Base-by-base conservation (phyloP, 495 filamentous ascomycete genomes). In the Neurospora sp. region DNA sequence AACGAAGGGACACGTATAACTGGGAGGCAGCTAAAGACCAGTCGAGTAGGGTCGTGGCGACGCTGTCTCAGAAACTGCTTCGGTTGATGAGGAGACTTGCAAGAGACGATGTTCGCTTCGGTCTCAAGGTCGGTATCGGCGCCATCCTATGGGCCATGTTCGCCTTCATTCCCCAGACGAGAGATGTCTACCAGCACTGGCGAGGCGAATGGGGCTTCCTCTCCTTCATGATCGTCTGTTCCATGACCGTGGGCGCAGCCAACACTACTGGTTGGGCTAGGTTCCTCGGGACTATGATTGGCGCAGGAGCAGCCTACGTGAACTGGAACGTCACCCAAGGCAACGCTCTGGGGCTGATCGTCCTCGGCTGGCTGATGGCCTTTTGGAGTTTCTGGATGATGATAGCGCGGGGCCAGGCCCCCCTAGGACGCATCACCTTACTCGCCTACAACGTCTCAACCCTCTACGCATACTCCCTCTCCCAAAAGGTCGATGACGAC, bases 221-320 rank as follows among this genome's bases (percentile, higher is more conserved):
- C 44, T 97, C 95, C 0, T 99, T 97, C 83, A 99, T 99, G 96
- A 88, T 98, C 72, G 96, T 99, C 20, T 97, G 95, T 80, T 92
- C 93, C 7, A 98, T 98, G 95, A 98, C 95, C 0, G 93, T 97
- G 49, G 96, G 96, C 11, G 93, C 95, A 23, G 93, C 93, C 16
- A 99, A 98, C 77, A 97, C 94, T 23, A 97, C 95, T 6, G 94
- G 93, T 5, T 89, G 87, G 82, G 87, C 93, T 72, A 90, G 96
- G 74, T 96, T 98, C 76, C 82, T 92, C n/a, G 96, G 96, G 71
- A 98, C 95, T 7, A 87, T 92, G 72, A 83, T 97, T 31, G 96
- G 96, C 23, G 94, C 93, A 16, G 76, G 88, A 8, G 90, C 90
- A 76, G 92, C 94, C 0, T 87, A 94, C 60, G 39, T 92, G 31